Evolutionary conservation across 176 grass and related monocot genomes (phyloP), one percentile per base, ranked within the genome.

Genomic region (Aegilops tauschii): DNA sequence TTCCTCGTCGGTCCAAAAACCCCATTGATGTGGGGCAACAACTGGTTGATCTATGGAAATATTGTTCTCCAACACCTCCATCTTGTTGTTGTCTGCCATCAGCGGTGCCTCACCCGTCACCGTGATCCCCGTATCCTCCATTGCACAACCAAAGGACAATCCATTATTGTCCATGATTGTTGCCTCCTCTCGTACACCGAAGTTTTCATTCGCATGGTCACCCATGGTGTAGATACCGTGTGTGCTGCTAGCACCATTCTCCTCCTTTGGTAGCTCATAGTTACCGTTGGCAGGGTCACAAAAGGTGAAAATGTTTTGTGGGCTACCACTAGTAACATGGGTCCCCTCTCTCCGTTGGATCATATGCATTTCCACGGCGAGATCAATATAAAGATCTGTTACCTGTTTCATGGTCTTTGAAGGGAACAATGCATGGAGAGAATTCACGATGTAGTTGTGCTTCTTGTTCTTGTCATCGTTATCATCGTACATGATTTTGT

Each of bases 391-490:
- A 42, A 86, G 17, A 35, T 58, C 31, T 6, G 3, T 79, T 83
- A 90, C 84, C 73, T 90, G 64, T 3, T 29, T n/a, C 54, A 9
- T 40, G 56, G 67, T 37, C 80, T 78, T 90, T 66, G 39, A 27
- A 5, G 84, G 88, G 39, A 86, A 86, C 23, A 5, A 28, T 13
- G 30, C 73, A 0, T 73, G 65, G 23, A 90, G 54, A 25, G 30
- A 9, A 13, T 25, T 20, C 40, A 86, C 54, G 7, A 73, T 79
- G 31, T 13, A 8, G 3, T 32, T 64, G 27, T 82, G 73, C 12
- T 23, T 65, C 56, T 78, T 70, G 73, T 77, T 82, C 9, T 12
- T 35, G 11, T 14, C 5, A 17, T 21, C 1, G 5, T 39, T 10
- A 6, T 3, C 7, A 2, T 7, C 30, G 6, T 4, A 10, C 8